These are phyloP conservation scores for Ascochyta viciae-villosae DNA, from an alignment of 2,329 filamentous ascomycete species.

Conservation along the genomic window DNA sequence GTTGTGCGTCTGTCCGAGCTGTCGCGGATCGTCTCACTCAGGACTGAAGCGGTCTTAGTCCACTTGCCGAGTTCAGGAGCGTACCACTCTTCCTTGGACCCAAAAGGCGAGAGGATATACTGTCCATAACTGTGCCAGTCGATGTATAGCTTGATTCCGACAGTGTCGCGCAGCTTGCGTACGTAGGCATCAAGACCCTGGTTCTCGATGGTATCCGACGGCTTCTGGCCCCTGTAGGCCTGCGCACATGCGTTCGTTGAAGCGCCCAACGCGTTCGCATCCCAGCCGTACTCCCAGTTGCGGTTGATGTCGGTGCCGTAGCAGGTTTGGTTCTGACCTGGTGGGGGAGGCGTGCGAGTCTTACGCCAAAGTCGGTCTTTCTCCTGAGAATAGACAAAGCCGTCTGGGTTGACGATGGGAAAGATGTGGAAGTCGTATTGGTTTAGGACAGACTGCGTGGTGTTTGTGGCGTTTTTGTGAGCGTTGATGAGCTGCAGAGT, in stretches of 20 bases:
- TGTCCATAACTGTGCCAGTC: conserved; percentile 71
- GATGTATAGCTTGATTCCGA: conserved; percentile 66
- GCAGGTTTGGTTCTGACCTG: conserved; percentile 36
- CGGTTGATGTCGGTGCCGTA: conserved; percentile 44
- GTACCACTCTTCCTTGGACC: conserved; percentile 60
- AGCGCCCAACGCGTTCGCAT: conserved; percentile 34
- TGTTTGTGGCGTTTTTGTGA: conserved; percentile 25
- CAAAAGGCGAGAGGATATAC: conserved; percentile 64
- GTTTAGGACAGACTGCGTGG: conserved; percentile 36
- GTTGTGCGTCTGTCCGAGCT: conserved; percentile 43
- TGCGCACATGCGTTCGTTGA: conserved; percentile 40
- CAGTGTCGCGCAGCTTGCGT: conserved; percentile 50
- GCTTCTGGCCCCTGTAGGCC: conserved; percentile 39
- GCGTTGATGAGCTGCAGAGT: conserved; percentile 27
- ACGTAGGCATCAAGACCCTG: conserved; percentile 54
- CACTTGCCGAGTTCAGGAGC: conserved; percentile 58
- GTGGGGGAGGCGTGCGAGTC: conserved; percentile 38
- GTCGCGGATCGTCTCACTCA: conserved; percentile 59
- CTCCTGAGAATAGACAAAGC: conserved; percentile 45
- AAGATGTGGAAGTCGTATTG: conserved; percentile 35
- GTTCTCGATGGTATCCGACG: conserved; percentile 40
- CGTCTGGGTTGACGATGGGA: conserved; percentile 33
- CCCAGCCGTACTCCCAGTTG: conserved; percentile 45
- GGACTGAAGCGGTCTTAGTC: conserved; percentile 56
- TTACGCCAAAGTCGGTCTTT: conserved; percentile 47